Evolutionary conservation across 129 eudicot genomes (phyloP).

Genomic region (Flaveria brownii): DNA sequence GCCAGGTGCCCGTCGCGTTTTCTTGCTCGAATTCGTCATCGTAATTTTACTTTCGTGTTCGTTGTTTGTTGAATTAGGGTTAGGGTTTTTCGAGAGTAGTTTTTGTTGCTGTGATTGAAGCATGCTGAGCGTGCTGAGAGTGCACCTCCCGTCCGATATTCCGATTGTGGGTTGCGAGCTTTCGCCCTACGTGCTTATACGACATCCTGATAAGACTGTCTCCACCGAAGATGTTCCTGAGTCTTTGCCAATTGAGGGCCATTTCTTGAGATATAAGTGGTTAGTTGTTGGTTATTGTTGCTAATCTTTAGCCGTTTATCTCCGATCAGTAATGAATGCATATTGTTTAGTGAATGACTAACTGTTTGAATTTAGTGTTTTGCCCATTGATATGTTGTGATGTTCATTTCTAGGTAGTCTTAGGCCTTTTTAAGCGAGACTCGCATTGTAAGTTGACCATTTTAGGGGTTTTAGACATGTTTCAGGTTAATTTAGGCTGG

Average conservation of each 20-base stretch:
- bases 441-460: too few relatives aligned
- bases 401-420: background rate
- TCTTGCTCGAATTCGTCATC: conserved; percentile 24
- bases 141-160: conserved; percentile 85
- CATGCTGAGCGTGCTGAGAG: conserved; percentile 71
- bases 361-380: background rate
- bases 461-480: too few relatives aligned
- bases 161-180: conserved; percentile 91
- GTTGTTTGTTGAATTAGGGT: conserved; percentile 31
- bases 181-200: conserved; percentile 62
- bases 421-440: too few relatives aligned
- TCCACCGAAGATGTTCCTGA: conserved; percentile 52
- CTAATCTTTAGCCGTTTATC: background rate
- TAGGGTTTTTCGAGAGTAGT: conserved; percentile 33
- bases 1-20: conserved; percentile 59
- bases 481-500: too few relatives aligned
- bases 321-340: background rate
- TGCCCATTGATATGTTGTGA: background rate
- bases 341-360: background rate
- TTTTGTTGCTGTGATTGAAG: conserved; percentile 19
- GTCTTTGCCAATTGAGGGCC: conserved; percentile 49
- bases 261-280: conserved; percentile 63
- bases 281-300: conserved; percentile 28
- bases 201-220: conserved; percentile 49
- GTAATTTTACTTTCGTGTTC: conserved; percentile 21